Evolutionary conservation across 108 stramenopile species (phyloP).

Genomic region (Skeletonema menzelii): DNA sequence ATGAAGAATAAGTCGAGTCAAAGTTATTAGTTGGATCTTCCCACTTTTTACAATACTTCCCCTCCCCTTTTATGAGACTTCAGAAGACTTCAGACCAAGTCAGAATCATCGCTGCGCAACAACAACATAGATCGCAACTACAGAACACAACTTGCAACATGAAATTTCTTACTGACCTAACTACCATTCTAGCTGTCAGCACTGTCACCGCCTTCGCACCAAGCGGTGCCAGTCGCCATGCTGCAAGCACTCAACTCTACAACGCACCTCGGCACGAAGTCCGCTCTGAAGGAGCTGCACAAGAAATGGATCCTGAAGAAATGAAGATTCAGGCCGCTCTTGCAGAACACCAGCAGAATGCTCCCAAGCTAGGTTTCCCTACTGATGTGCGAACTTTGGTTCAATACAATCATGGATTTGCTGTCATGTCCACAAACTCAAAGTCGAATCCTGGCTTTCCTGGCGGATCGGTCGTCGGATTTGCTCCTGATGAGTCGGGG

Average conservation of each 20-base stretch:
- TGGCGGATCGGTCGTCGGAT: constrained; percentile 92
- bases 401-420: constrained; percentile 88
- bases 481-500: constrained; percentile 91
- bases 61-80: too few relatives aligned
- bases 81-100: not conserved
- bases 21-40: too few relatives aligned
- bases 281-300: constrained; percentile 22
- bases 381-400: constrained; percentile 77
- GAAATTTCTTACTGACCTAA: not conserved
- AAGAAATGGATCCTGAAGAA: constrained; percentile 61
- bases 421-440: constrained; percentile 84
- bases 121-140: not conserved
- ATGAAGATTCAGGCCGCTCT: constrained; percentile 49
- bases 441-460: constrained; percentile 89
- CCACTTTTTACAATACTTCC: too few relatives aligned
- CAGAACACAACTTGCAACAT: not conserved
- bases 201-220: constrained; percentile 3
- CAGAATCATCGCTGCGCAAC: not conserved
- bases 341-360: constrained; percentile 67
- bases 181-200: not conserved
- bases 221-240: not conserved
- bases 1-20: too few relatives aligned
- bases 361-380: constrained; percentile 70
- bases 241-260: constrained; percentile 1
- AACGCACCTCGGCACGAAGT: constrained; percentile 54